phyloP scores from a whole-genome alignment of 2,329 filamentous ascomycete genomes.

The Leptosphaerulina australis region DNA sequence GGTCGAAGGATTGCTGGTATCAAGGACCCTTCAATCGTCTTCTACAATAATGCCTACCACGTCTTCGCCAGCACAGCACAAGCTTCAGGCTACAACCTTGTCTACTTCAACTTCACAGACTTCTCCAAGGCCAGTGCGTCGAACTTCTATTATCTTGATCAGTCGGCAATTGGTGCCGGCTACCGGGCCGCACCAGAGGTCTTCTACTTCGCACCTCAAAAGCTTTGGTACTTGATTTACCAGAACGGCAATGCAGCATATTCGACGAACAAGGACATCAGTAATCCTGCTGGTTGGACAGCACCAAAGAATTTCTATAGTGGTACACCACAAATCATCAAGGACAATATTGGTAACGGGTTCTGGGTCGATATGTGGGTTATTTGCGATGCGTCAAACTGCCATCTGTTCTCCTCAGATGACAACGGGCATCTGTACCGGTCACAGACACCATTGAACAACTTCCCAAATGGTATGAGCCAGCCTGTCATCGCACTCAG shows the following conservation, averaged over 20 bases:
- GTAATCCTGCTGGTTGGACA: conserved; percentile 50
- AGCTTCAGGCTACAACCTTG: conserved; percentile 47
- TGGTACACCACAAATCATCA: conserved; percentile 42
- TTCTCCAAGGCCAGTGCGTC: conserved; percentile 42
- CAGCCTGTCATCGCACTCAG: conserved; percentile 46
- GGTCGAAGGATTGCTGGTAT: conserved; percentile 35
- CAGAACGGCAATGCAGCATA: conserved; percentile 54
- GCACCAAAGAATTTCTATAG: conserved; percentile 48
- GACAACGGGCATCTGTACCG: conserved; percentile 53
- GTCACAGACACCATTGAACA: conserved; percentile 41
- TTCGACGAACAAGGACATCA: conserved; percentile 51
- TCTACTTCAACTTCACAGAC: conserved; percentile 52
- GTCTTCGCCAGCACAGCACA: conserved; percentile 51
- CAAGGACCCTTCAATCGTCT: conserved; percentile 47
- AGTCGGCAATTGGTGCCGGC: conserved; percentile 46
- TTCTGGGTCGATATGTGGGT: conserved; percentile 56
- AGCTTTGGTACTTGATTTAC: conserved; percentile 52
- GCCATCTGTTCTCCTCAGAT: conserved; percentile 52
- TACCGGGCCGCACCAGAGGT: conserved; percentile 52
- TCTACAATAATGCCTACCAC: conserved; percentile 51
- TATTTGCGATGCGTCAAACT: conserved; percentile 48
- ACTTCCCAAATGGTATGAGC: conserved; percentile 48
- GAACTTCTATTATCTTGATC: conserved; percentile 49
- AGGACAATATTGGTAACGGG: conserved; percentile 38
- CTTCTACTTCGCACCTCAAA: conserved; percentile 52